Evolutionary conservation across 345 rosid genomes (phyloP).

Genomic region (Clausena lansium): DNA sequence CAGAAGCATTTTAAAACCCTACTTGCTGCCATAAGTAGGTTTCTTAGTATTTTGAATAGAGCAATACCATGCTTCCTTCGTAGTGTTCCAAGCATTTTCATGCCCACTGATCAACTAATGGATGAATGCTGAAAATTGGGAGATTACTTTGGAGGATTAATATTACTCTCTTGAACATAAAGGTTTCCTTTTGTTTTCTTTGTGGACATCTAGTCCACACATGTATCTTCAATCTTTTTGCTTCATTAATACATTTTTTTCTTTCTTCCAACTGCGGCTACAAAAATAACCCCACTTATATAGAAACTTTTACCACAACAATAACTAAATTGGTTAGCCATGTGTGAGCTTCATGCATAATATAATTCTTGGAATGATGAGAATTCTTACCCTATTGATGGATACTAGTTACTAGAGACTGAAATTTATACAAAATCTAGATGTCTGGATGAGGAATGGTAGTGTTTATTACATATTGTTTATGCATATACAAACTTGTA

Average conservation of each 20-base stretch:
- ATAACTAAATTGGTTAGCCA: background rate
- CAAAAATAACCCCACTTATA: background rate
- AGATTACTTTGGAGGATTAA: too few species aligned
- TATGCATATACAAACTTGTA: background rate
- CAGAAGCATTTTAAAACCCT: background rate
- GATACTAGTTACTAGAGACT: background rate
- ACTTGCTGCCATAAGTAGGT: background rate
- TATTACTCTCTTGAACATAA: too few species aligned
- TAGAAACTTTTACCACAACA: background rate
- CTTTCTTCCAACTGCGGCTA: background rate
- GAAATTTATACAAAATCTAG: background rate
- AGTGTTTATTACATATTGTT: background rate
- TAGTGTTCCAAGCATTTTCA: too few species aligned
- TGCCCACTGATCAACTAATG: too few species aligned
- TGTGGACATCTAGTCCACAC: too few species aligned
- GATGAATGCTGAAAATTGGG: too few species aligned
- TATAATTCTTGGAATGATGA: background rate
- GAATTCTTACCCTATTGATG: background rate
- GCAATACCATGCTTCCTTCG: too few species aligned
- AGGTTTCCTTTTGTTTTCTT: too few species aligned
- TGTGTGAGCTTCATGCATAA: background rate
- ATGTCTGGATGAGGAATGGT: background rate
- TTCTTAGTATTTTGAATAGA: too few species aligned
- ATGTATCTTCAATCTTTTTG: background rate
- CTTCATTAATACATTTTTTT: background rate